Conservation (phyloP, 2,329 filamentous ascomycete genomes). For the Fusarium verrucosum region DNA sequence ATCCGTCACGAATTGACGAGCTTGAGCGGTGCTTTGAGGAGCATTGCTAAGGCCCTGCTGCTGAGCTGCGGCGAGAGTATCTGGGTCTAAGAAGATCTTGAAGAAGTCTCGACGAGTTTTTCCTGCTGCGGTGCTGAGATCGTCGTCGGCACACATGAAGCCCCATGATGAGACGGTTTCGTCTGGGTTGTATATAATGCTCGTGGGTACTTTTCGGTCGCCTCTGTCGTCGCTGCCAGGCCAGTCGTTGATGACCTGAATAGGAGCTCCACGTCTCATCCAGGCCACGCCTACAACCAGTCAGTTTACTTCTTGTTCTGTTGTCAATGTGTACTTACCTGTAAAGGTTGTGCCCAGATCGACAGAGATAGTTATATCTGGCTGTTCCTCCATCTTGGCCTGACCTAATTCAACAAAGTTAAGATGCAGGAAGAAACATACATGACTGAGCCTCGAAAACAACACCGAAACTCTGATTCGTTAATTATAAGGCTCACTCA, state of each 20-base stretch:
- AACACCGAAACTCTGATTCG: too few relatives aligned
- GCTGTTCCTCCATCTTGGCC: slow-evolving; percentile 34
- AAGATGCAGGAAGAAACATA: too few relatives aligned
- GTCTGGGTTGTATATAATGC: slow-evolving; percentile 57
- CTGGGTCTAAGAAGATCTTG: slow-evolving; percentile 63
- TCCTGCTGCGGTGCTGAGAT: slow-evolving; percentile 34
- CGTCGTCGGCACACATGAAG: slow-evolving; percentile 60
- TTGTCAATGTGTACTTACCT: slow-evolving; percentile 41
- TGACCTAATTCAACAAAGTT: too few relatives aligned
- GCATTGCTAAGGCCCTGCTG: slow-evolving; percentile 55
- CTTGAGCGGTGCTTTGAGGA: slow-evolving; percentile 53
- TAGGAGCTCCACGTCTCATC: slow-evolving; percentile 53
- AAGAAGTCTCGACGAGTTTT: slow-evolving; percentile 60
- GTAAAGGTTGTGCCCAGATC: slow-evolving; percentile 60
- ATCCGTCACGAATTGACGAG: slow-evolving; percentile 59
- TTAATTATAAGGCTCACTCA: too few relatives aligned
- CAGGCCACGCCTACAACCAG: slow-evolving; percentile 47
- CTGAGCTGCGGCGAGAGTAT: slow-evolving; percentile 55
- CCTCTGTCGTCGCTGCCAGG: slow-evolving; percentile 61
- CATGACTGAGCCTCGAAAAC: too few relatives aligned
- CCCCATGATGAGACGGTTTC: slow-evolving; percentile 61
- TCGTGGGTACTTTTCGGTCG: slow-evolving; percentile 65
- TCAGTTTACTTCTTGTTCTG: background rate
- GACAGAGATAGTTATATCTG: slow-evolving; percentile 55
- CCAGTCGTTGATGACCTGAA: slow-evolving; percentile 62